A percentile compares a stretch with the other conserved stretches of the same genome.
phyloP scores from a whole-genome alignment of 2,329 filamentous ascomycete species.

The Clarireedia monteithiana region DNA sequence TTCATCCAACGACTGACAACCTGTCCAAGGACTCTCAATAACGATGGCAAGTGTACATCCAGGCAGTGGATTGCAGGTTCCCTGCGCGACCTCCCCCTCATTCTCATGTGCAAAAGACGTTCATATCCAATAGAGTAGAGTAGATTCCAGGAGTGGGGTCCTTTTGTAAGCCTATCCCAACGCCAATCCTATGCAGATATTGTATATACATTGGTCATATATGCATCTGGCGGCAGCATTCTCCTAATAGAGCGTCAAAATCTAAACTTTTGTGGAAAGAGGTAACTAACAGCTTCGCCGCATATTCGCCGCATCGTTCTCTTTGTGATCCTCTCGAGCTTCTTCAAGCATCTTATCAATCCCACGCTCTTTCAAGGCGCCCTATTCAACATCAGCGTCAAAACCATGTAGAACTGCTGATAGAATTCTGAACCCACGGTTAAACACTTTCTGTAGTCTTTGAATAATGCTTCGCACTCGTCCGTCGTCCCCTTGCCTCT shows the following conservation, averaged over 20 bases:
- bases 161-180: background rate
- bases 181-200: constrained; percentile 12
- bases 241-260: background rate
- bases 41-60: too few relatives aligned
- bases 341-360: constrained; percentile 92
- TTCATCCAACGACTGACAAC: too few relatives aligned
- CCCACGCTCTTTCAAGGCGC: constrained; percentile 77
- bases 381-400: constrained; percentile 40
- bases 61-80: too few relatives aligned
- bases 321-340: constrained; percentile 79
- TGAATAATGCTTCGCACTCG: constrained; percentile 80
- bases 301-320: constrained; percentile 71
- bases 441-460: constrained; percentile 80
- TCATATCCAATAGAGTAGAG: background rate
- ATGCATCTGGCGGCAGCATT: background rate
- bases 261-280: background rate
- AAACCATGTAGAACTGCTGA: constrained; percentile 1
- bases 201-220: background rate
- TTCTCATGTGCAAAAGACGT: too few relatives aligned
- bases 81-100: background rate
- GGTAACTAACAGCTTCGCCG: constrained; percentile 34
- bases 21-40: too few relatives aligned
- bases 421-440: constrained; percentile 45
- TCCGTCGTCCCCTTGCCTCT: constrained; percentile 72
- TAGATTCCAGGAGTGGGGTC: background rate